Evolutionary conservation across 1,139 yeast genomes (phyloP).

Genomic region (Pneumocystis carinii): DNA sequence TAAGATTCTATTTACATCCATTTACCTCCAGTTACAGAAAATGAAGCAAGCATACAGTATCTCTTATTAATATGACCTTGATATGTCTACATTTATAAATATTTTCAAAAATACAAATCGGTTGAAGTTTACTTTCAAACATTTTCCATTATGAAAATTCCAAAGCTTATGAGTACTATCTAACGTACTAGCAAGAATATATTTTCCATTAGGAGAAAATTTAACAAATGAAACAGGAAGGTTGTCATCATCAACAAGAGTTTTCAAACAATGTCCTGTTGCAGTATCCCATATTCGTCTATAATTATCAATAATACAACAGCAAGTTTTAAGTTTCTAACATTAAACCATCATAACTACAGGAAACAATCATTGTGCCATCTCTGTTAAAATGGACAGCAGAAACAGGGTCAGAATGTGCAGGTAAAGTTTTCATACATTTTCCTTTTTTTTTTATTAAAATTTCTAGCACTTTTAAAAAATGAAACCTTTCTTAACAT

Average conservation of each 20-base stretch:
- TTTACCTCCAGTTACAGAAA: conserved; percentile 8
- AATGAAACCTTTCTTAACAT: conserved; percentile 33
- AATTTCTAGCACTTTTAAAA: neutral
- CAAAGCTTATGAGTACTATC: conserved; percentile 68
- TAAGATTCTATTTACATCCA: conserved; percentile 10
- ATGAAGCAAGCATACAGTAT: conserved; percentile 13
- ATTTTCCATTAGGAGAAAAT: conserved; percentile 72
- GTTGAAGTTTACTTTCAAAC: conserved; percentile 51
- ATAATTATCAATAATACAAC: conserved; percentile 13
- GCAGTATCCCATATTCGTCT: conserved; percentile 66
- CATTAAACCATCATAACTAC: conserved; percentile 82
- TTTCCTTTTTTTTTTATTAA: conserved; percentile 29
- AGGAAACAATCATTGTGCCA: conserved; percentile 69
- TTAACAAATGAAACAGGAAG: conserved; percentile 53
- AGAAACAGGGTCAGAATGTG: conserved; percentile 85
- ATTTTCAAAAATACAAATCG: neutral
- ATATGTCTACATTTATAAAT: conserved; percentile 11
- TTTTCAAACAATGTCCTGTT: conserved; percentile 82
- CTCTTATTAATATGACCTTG: conserved; percentile 26
- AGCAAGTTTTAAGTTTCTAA: neutral
- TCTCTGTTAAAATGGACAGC: conserved; percentile 62
- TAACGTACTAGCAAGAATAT: conserved; percentile 58
- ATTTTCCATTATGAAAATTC: conserved; percentile 67
- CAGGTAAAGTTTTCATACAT: conserved; percentile 66
- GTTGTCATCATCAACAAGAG: conserved; percentile 38